These are phyloP conservation scores for Pyrenopolyporus hunteri DNA, from an alignment of 495 filamentous ascomycete genomes.

Conservation along the genomic window DNA sequence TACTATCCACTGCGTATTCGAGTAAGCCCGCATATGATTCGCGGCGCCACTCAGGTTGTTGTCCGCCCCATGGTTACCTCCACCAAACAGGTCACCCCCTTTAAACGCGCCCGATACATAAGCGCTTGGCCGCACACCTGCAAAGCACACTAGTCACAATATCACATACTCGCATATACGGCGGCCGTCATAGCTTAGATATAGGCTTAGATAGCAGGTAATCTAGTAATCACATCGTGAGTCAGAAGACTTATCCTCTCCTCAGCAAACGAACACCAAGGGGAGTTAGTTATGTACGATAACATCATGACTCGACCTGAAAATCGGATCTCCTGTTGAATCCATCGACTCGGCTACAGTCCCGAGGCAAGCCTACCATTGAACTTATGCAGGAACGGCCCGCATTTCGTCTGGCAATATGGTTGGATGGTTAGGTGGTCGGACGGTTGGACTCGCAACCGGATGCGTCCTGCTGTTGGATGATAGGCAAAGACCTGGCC, in stretches of 20 bases:
- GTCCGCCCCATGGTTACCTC: not conserved
- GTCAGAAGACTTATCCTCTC: not conserved
- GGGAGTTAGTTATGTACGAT: conserved; percentile 17
- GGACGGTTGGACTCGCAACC: not conserved
- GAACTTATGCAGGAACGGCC: conserved; percentile 39
- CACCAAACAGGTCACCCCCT: conserved; percentile 3
- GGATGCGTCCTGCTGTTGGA: conserved; percentile 3
- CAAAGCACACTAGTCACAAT: not conserved
- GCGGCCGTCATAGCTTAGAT: too few relatives aligned
- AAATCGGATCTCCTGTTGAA: conserved; percentile 32
- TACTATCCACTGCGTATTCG: too few relatives aligned
- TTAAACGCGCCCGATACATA: conserved; percentile 21
- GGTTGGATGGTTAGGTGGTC: conserved; percentile 19
- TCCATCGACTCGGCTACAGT: conserved; percentile 30
- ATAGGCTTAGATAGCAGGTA: too few relatives aligned
- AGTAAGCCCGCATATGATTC: conserved; percentile 13
- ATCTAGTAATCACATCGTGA: conserved; percentile 1
- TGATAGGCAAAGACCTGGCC: conserved; percentile 1
- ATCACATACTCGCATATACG: not conserved
- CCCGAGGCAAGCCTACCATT: conserved; percentile 17
- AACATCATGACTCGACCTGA: conserved; percentile 33
- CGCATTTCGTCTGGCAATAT: conserved; percentile 36
- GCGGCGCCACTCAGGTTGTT: conserved; percentile 9
- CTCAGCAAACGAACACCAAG: not conserved
- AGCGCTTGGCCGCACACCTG: conserved; percentile 16